These are phyloP conservation scores for Parietichytrium sp. DNA, from an alignment of 108 stramenopile species.

Conservation along the genomic window DNA sequence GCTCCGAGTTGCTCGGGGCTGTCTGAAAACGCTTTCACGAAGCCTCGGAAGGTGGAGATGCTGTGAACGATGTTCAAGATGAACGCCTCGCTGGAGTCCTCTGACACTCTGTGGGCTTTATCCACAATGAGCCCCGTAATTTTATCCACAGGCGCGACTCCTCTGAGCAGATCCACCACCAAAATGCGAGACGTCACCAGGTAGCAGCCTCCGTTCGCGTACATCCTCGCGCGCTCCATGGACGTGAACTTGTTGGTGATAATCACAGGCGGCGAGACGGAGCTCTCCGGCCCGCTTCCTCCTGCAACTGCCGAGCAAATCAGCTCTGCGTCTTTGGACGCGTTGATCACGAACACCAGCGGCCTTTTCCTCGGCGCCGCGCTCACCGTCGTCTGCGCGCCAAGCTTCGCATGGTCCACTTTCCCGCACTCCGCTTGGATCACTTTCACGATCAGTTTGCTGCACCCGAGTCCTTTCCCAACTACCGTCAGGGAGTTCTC, in stretches of 20 bases:
- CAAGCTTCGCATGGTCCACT: not conserved
- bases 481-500: slow-evolving; percentile 2
- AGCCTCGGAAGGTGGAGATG: slow-evolving; percentile 71
- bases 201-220: slow-evolving; percentile 68
- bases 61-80: slow-evolving; percentile 83
- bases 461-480: not conserved
- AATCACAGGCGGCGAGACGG: not conserved
- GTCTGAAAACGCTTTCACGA: slow-evolving; percentile 91
- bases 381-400: not conserved
- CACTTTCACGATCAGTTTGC: slow-evolving; percentile 41
- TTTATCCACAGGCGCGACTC: slow-evolving; percentile 62
- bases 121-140: slow-evolving; percentile 87
- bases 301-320: not conserved
- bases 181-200: slow-evolving; percentile 89
- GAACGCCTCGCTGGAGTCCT: slow-evolving; percentile 91
- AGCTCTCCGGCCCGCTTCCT: not conserved
- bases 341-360: slow-evolving; percentile 21
- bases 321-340: not conserved
- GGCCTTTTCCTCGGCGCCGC: no score
- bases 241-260: slow-evolving; percentile 48
- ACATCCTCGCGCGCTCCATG: slow-evolving; percentile 53
- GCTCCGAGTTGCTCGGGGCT: slow-evolving; percentile 73
- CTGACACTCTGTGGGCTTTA: slow-evolving; percentile 82
- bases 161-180: slow-evolving; percentile 87
- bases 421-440: slow-evolving; percentile 46